Base-by-base conservation (phyloP, 306 rosid genomes). In the Erythrophleum fordii region DNA sequence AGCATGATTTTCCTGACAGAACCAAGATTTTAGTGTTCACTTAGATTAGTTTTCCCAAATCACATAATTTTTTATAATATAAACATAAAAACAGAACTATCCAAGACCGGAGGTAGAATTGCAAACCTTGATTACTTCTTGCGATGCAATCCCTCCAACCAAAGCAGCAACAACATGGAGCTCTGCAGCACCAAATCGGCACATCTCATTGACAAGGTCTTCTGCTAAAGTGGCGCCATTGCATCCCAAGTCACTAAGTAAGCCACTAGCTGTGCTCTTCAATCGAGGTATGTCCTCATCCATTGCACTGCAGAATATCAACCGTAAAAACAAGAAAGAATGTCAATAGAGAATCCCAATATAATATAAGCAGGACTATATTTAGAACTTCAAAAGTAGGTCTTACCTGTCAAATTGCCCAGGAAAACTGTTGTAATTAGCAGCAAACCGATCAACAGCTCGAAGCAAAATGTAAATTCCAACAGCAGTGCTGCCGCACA, bases 131-230 rank as follows among this genome's bases (percentile, higher is more conserved):
- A 95, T 95, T 73, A 90, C 94, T 93, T 95, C 99, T 84, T 95
- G 98, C 0, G 99, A 95, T 60, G 98, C 97, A 78, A 93, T 88
- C 82, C 99, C 99, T 77, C 99, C 99, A 42, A 90, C 82, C 86
- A 95, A 91, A 76, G 99, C 98, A 85, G 99, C 94, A 75, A 93
- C 94, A 29, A 89, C 89, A 72, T 95, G 99, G 70, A 95, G 97
- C 87, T 95, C 97, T 0, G 99, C 88, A 29, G 98, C 98, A 79
- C 99, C 99, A 68, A 93, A 95, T 73, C 99, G 94, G 83, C 99
- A 93, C 94, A 93, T 95, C 88, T 95, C 99, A 65, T 91, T 90
- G 78, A 95, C 90, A 83, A 95, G 99, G 85, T 95, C 99, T 86
- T 95, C 98, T 16, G 97, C 84, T 84, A 95, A 74, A 53, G 90